phyloP scores from a whole-genome alignment of 768 basidiomycete genomes.

The Kwoniella dendrophila region DNA sequence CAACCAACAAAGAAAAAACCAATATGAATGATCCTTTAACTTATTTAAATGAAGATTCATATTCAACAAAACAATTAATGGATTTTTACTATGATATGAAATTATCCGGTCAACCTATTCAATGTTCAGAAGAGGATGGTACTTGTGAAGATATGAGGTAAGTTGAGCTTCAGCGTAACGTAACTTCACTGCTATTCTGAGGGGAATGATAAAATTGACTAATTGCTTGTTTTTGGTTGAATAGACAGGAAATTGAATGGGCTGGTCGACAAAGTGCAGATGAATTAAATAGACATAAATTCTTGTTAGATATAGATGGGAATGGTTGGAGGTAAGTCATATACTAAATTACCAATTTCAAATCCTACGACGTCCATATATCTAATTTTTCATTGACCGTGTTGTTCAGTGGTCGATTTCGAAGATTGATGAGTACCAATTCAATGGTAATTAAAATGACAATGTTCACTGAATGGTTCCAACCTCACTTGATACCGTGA shows the following conservation, averaged over 20 bases:
- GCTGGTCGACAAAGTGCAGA: conserved; percentile 45
- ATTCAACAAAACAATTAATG: conserved; percentile 28
- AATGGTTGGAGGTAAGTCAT: conserved; percentile 50
- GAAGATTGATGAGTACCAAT: conserved; percentile 57
- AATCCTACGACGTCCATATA: background rate
- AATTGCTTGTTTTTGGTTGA: background rate
- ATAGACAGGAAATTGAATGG: conserved; percentile 49
- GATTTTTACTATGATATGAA: conserved; percentile 52
- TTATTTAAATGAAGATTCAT: conserved; percentile 28
- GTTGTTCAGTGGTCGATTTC: conserved; percentile 40
- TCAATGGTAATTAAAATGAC: conserved; percentile 57
- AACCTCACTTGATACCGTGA: conserved; percentile 53
- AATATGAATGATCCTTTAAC: conserved; percentile 21
- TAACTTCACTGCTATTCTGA: background rate
- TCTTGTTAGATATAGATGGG: conserved; percentile 53
- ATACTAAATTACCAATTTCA: background rate
- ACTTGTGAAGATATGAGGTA: conserved; percentile 53
- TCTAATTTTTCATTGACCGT: background rate
- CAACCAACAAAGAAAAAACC: background rate
- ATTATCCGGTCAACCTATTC: conserved; percentile 51
- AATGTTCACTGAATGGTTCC: conserved; percentile 58
- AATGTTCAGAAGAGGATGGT: conserved; percentile 53
- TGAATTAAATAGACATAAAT: conserved; percentile 57
- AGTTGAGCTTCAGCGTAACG: conserved; percentile 13
- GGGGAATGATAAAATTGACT: background rate